These are phyloP conservation scores for Populus nigra DNA, from an alignment of 345 rosid genomes.

Conservation along the genomic window DNA sequence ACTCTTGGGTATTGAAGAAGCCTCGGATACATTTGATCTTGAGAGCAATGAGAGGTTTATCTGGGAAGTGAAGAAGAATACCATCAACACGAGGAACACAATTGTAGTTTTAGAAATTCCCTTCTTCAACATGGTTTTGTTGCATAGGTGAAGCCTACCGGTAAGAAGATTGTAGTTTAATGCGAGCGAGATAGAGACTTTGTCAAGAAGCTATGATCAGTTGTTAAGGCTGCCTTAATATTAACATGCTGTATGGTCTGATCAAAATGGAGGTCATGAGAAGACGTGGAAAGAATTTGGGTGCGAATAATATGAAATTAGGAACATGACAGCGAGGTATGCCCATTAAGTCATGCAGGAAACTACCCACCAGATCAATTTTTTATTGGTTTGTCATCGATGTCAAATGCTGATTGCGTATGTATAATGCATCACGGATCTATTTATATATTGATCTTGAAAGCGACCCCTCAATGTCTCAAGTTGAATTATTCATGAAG, in stretches of 20 bases:
- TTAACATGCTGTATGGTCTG: neutral
- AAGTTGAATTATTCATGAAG: neutral
- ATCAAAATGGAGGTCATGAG: neutral
- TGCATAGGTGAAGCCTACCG: neutral
- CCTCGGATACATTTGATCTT: neutral
- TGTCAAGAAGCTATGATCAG: neutral
- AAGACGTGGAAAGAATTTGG: neutral
- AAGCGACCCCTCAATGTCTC: neutral
- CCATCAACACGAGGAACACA: neutral
- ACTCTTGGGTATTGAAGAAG: neutral
- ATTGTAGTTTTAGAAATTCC: neutral
- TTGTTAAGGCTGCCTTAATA: neutral
- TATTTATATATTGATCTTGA: neutral
- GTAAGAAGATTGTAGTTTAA: neutral
- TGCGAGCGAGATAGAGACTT: neutral
- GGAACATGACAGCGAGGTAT: neutral
- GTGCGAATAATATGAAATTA: neutral
- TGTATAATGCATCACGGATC: neutral
- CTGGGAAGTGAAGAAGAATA: neutral
- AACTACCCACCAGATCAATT: neutral
- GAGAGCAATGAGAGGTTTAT: slow-evolving; percentile 1
- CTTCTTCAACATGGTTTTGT: neutral
- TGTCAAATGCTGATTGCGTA: neutral
- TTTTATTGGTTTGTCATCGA: neutral
- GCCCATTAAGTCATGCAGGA: neutral